These are phyloP conservation scores for Nakaseomyces delphensis DNA, from an alignment of 1,139 yeast genomes.

Conservation along the genomic window DNA sequence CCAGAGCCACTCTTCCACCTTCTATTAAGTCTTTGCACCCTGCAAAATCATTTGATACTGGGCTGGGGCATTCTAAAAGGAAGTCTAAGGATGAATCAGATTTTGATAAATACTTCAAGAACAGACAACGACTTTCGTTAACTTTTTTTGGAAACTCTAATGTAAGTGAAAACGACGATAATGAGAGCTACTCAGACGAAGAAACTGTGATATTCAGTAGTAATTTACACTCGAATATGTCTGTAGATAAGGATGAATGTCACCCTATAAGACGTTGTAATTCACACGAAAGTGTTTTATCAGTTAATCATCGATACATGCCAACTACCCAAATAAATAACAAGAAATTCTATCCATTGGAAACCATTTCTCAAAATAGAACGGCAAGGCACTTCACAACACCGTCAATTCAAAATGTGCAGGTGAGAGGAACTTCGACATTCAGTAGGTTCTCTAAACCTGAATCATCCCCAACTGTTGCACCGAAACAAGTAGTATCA, in stretches of 20 bases:
- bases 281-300: constrained; percentile 36
- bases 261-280: constrained; percentile 29
- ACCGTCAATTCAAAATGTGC: constrained; percentile 14
- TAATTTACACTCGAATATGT: too few relatives aligned
- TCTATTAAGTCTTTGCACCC: constrained; percentile 14
- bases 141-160: constrained; percentile 16
- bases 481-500: constrained; percentile 8
- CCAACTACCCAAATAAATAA: not conserved
- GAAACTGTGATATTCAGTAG: constrained; percentile 25
- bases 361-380: not conserved
- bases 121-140: constrained; percentile 28
- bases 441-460: constrained; percentile 12
- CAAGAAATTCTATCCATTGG: not conserved
- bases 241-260: constrained; percentile 11
- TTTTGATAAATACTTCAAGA: constrained; percentile 22
- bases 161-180: constrained; percentile 18
- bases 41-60: constrained; percentile 26
- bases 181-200: constrained; percentile 25
- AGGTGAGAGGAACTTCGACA: constrained; percentile 15
- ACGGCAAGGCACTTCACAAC: constrained; percentile 5
- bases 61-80: constrained; percentile 16
- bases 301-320: constrained; percentile 8
- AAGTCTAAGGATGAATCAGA: constrained; percentile 9
- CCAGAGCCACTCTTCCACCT: constrained; percentile 5
- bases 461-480: not conserved